phyloP scores from a whole-genome alignment of 495 filamentous ascomycete genomes.

The Aspergillus bertholletiae region DNA sequence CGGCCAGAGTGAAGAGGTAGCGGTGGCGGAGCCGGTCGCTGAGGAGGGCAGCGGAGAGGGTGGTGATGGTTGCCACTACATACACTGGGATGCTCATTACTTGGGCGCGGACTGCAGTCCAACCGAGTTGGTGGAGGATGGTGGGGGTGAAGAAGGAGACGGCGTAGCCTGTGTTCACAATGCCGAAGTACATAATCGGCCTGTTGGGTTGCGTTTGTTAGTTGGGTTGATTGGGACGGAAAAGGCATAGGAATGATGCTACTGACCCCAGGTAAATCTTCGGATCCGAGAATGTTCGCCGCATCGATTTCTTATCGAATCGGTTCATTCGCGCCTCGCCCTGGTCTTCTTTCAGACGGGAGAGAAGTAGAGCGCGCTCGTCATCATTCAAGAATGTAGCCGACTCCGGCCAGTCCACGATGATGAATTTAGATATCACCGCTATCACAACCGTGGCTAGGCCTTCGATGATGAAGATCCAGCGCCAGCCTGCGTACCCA shows the following conservation, averaged over 20 bases:
- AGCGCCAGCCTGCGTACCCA: conserved; percentile 49
- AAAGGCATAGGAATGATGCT: background rate
- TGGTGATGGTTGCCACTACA: conserved; percentile 43
- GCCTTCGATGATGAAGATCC: conserved; percentile 71
- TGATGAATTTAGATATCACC: conserved; percentile 44
- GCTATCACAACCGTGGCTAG: conserved; percentile 46
- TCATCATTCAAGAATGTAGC: conserved; percentile 44
- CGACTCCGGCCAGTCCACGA: conserved; percentile 55
- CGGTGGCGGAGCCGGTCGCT: conserved; percentile 49
- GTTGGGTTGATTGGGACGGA: background rate
- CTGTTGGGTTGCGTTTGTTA: conserved; percentile 12
- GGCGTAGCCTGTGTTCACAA: conserved; percentile 48
- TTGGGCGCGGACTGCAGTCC: conserved; percentile 45
- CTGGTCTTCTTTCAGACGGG: conserved; percentile 39
- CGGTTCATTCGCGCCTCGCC: conserved; percentile 46
- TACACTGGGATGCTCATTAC: conserved; percentile 57
- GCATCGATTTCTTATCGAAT: conserved; percentile 41
- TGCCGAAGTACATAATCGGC: conserved; percentile 47
- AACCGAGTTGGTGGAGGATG: conserved; percentile 55
- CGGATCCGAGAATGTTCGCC: conserved; percentile 48
- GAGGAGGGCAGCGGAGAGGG: conserved; percentile 39
- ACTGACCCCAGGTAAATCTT: conserved; percentile 52
- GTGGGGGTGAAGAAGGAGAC: conserved; percentile 54
- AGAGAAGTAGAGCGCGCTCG: conserved; percentile 43
- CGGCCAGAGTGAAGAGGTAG: conserved; percentile 47